Conservation (phyloP, 1,284 basidiomycete species). For the Schizophyllum commune region DNA sequence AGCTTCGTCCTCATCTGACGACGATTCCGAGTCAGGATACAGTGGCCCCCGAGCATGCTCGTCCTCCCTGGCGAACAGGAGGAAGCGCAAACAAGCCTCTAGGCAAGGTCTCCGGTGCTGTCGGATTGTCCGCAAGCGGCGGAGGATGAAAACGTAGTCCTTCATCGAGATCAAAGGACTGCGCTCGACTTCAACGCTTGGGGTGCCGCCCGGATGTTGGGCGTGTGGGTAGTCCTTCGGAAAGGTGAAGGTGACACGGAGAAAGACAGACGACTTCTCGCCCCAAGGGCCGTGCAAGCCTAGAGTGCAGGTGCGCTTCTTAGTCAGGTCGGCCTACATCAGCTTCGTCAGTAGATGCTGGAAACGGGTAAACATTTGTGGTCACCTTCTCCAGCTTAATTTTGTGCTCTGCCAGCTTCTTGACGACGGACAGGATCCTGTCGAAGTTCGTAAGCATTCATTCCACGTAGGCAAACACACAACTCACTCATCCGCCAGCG, state of each 20-base stretch:
- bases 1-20: constrained; percentile 32
- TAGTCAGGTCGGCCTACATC: constrained; percentile 69
- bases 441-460: constrained; percentile 1
- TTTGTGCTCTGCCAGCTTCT: constrained; percentile 52
- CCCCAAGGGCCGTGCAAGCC: constrained; percentile 91
- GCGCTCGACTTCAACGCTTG: constrained; percentile 76
- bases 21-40: constrained; percentile 46
- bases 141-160: constrained; percentile 69
- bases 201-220: constrained; percentile 53
- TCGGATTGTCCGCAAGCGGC: constrained; percentile 65
- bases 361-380: constrained; percentile 1
- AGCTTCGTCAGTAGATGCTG: constrained; percentile 1
- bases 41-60: constrained; percentile 31
- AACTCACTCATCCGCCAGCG: constrained; percentile 72
- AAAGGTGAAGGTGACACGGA: constrained; percentile 88
- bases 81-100: constrained; percentile 72
- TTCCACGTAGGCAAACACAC: neutral
- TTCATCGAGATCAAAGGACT: constrained; percentile 74
- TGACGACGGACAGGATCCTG: constrained; percentile 74
- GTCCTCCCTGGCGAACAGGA: constrained; percentile 63
- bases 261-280: constrained; percentile 69
- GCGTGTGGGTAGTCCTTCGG: constrained; percentile 76
- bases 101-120: constrained; percentile 70
- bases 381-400: constrained; percentile 80
- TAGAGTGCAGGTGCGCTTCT: constrained; percentile 77